phyloP scores from a whole-genome alignment of 768 basidiomycete species.

The Obba rivulosa region DNA sequence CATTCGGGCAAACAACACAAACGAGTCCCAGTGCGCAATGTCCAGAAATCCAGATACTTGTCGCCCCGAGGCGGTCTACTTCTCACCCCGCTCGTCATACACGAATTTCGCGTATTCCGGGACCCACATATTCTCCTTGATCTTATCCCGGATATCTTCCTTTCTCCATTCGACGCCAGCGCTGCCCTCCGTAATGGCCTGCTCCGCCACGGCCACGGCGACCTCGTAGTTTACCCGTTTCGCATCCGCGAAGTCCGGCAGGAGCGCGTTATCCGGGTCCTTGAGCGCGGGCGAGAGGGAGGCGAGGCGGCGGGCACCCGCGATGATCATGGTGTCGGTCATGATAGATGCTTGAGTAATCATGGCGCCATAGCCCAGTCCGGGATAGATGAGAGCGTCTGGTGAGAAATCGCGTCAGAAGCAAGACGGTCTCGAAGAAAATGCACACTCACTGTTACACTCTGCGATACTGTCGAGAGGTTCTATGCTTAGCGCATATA shows the following conservation, averaged over 20 bases:
- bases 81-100: conserved; percentile 48
- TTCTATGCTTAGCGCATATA: neutral
- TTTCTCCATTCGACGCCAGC: conserved; percentile 55
- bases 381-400: conserved; percentile 82
- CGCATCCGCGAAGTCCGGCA: conserved; percentile 75
- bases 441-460: conserved; percentile 50
- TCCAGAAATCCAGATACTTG: neutral
- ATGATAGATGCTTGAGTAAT: conserved; percentile 56
- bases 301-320: conserved; percentile 70
- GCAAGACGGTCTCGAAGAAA: neutral
- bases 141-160: conserved; percentile 49
- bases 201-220: conserved; percentile 75
- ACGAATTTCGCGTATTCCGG: conserved; percentile 62
- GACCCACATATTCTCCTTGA: conserved; percentile 51
- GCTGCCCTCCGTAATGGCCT: conserved; percentile 69
- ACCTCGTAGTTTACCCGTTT: conserved; percentile 73
- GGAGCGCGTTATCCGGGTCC: conserved; percentile 63
- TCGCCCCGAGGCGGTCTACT: neutral
- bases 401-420: neutral
- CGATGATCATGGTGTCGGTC: conserved; percentile 86
- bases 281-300: conserved; percentile 68
- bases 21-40: too few species aligned
- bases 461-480: conserved; percentile 51
- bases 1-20: too few species aligned
- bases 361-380: conserved; percentile 78